phyloP scores from a whole-genome alignment of 371 early-diverging fungal species.

The Fennellomyces sp. region DNA sequence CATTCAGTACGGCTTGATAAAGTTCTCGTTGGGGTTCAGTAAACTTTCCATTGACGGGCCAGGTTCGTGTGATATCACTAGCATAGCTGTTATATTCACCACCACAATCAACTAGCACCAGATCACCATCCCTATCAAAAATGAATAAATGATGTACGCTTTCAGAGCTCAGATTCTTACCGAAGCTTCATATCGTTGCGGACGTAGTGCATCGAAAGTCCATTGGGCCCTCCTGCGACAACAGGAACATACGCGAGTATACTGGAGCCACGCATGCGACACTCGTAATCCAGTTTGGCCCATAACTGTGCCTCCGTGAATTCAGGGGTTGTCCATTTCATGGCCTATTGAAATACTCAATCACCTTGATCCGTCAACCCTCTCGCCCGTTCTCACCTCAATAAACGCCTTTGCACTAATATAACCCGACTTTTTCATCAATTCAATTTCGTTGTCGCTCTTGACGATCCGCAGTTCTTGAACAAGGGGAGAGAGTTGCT shows the following conservation, averaged over 20 bases:
- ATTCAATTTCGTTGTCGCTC: slow-evolving; percentile 69
- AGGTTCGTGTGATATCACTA: slow-evolving; percentile 92
- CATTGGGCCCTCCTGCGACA: slow-evolving; percentile 91
- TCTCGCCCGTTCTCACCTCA: slow-evolving; percentile 32
- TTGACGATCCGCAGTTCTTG: slow-evolving; percentile 83
- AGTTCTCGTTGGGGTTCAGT: slow-evolving; percentile 78
- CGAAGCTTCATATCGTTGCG: slow-evolving; percentile 75
- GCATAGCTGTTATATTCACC: slow-evolving; percentile 89
- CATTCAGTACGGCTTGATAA: slow-evolving; percentile 85
- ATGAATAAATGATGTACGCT: background rate
- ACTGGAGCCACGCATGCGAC: slow-evolving; percentile 68
- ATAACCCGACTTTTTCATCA: slow-evolving; percentile 81
- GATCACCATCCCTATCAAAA: slow-evolving; percentile 70
- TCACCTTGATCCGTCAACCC: background rate
- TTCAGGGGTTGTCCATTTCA: slow-evolving; percentile 72
- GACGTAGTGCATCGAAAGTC: slow-evolving; percentile 93
- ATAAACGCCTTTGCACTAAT: slow-evolving; percentile 82
- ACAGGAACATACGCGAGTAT: slow-evolving; percentile 96
- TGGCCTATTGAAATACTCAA: slow-evolving; percentile 40
- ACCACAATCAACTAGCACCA: slow-evolving; percentile 94
- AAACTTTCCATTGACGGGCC: slow-evolving; percentile 92
- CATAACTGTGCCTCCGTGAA: slow-evolving; percentile 79
- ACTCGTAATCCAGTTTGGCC: slow-evolving; percentile 79
- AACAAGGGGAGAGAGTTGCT: slow-evolving; percentile 61
- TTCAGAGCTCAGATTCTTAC: slow-evolving; percentile 27